Evolutionary conservation across 257 asterid species (phyloP).

Genomic region (Fraxinus excelsior): DNA sequence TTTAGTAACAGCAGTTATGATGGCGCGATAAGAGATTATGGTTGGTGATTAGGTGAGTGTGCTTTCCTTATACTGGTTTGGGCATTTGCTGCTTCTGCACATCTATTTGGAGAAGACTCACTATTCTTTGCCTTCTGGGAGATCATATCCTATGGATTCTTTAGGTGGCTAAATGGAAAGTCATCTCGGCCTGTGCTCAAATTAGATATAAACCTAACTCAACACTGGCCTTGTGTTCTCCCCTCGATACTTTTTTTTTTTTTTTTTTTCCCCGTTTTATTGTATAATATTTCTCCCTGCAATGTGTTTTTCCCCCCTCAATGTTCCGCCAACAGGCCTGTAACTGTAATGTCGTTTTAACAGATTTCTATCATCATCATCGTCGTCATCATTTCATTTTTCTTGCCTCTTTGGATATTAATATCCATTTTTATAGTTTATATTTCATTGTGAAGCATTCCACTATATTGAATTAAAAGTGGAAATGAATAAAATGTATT

Average conservation of each 20-base stretch:
- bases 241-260: too few species aligned
- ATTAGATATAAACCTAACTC: background rate
- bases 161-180: background rate
- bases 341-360: background rate
- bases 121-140: background rate
- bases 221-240: background rate
- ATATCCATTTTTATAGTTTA: background rate
- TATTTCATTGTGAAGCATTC: background rate
- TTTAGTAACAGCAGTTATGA: constrained; percentile 44
- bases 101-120: background rate
- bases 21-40: constrained; percentile 44
- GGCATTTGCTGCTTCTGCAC: background rate
- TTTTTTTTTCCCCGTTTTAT: background rate
- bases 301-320: background rate
- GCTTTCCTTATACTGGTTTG: background rate
- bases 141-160: background rate
- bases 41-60: constrained; percentile 38
- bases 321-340: background rate
- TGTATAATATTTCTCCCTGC: background rate
- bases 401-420: background rate
- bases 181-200: background rate
- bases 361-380: too few species aligned
- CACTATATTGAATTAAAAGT: background rate
- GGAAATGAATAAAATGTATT: too few species aligned
- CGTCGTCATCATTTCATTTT: too few species aligned